Conservation (phyloP, 192 early-diverging fungal genomes). For the Phycomyces nitens region DNA sequence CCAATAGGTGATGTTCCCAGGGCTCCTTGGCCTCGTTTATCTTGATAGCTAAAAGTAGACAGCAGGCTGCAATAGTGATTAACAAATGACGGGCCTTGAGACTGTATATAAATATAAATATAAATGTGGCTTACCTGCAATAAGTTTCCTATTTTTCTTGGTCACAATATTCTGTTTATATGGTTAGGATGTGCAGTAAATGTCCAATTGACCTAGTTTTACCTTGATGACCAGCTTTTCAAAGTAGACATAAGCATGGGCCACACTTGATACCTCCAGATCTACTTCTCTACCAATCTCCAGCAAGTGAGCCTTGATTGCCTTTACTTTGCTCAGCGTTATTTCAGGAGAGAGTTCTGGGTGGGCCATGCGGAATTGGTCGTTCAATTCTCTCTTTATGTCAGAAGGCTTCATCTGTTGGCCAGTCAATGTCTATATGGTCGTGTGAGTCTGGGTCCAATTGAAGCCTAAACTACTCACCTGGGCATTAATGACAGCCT, state of each 20-base stretch:
- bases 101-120: no score
- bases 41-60: constrained; percentile 80
- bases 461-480: no score
- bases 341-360: constrained; percentile 75
- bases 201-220: constrained; percentile 7
- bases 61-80: no score
- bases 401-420: constrained; percentile 57
- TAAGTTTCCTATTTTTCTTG: constrained; percentile 70
- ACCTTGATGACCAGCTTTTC: constrained; percentile 90
- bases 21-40: constrained; percentile 82
- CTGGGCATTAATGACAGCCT: no score
- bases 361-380: constrained; percentile 77
- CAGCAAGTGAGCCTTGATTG: constrained; percentile 71
- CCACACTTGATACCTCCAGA: constrained; percentile 86
- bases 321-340: constrained; percentile 86
- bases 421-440: background rate
- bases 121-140: constrained; percentile 36
- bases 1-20: constrained; percentile 55
- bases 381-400: constrained; percentile 84
- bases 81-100: no score
- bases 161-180: constrained; percentile 51
- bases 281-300: constrained; percentile 65
- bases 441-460: background rate
- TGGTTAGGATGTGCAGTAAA: background rate
- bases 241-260: constrained; percentile 88